phyloP scores from a whole-genome alignment of 306 rosid genomes.

The Lathyrus tuberosus region DNA sequence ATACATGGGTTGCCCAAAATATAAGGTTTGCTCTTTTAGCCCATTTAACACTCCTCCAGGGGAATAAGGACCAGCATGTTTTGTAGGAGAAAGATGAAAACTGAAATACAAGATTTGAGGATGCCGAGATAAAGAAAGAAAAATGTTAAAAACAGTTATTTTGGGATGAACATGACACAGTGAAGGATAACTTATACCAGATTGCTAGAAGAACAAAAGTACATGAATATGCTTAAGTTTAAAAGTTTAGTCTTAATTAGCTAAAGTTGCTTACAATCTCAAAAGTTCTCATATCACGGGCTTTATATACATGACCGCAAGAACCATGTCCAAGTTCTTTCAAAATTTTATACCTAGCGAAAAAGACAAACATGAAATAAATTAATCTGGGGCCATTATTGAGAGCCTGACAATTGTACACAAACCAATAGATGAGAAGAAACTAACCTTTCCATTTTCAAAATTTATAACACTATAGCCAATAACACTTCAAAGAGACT shows the following conservation, averaged over 20 bases:
- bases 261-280: constrained; percentile 68
- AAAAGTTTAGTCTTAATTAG: constrained; percentile 24
- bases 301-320: constrained; percentile 88
- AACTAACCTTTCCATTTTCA: constrained; percentile 77
- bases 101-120: not conserved
- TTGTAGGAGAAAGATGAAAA: constrained; percentile 13
- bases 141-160: not conserved
- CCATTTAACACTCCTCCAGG: not conserved
- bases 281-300: constrained; percentile 60
- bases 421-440: constrained; percentile 30
- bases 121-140: not conserved
- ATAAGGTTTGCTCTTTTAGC: not conserved
- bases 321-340: constrained; percentile 91
- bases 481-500: constrained; percentile 54
- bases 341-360: constrained; percentile 69
- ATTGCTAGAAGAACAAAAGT: constrained; percentile 20
- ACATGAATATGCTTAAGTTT: constrained; percentile 22
- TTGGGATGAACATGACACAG: constrained; percentile 18
- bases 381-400: constrained; percentile 26
- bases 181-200: constrained; percentile 24
- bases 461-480: constrained; percentile 46
- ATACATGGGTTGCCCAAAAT: too few relatives aligned
- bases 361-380: constrained; percentile 21
- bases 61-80: not conserved
- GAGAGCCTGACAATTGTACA: constrained; percentile 19